Conservation (phyloP, 1,284 basidiomycete species). For the Sanghuangporus weigelae region DNA sequence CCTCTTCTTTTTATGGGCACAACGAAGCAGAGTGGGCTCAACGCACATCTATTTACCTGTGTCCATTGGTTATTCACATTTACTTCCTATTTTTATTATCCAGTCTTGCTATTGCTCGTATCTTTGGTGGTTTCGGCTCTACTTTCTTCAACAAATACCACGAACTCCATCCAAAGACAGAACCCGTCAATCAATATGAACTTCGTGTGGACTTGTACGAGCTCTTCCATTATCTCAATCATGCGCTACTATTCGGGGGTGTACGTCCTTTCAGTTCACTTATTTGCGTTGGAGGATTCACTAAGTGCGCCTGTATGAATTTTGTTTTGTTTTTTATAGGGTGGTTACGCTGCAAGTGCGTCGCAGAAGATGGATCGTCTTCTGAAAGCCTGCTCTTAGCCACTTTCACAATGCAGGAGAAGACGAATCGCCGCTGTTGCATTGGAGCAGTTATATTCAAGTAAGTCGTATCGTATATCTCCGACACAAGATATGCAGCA, state of each 20-base stretch:
- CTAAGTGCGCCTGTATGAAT: not conserved
- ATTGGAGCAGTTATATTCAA: not conserved
- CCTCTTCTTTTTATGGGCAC: constrained; percentile 80
- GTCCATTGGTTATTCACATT: not conserved
- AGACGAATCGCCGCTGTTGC: not conserved
- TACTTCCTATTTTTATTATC: not conserved
- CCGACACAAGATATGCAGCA: not conserved
- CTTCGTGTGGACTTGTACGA: constrained; percentile 73
- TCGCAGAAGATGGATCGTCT: constrained; percentile 51
- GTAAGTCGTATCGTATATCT: not conserved
- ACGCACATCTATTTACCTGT: not conserved
- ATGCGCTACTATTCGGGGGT: constrained; percentile 64
- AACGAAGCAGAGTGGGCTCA: constrained; percentile 78
- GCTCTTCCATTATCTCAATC: constrained; percentile 86
- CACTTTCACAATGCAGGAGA: not conserved
- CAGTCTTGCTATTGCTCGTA: constrained; percentile 76
- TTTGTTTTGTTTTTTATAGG: constrained; percentile 25
- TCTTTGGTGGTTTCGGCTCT: constrained; percentile 77
- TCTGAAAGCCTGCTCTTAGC: constrained; percentile 25
- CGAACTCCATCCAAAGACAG: constrained; percentile 56
- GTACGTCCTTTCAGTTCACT: constrained; percentile 35
- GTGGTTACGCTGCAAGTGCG: constrained; percentile 52
- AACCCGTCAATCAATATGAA: constrained; percentile 66
- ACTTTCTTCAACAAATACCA: constrained; percentile 77
- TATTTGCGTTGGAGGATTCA: not conserved